These are phyloP conservation scores for Termitomyces sp. DNA, from an alignment of 768 basidiomycete genomes.

Conservation along the genomic window DNA sequence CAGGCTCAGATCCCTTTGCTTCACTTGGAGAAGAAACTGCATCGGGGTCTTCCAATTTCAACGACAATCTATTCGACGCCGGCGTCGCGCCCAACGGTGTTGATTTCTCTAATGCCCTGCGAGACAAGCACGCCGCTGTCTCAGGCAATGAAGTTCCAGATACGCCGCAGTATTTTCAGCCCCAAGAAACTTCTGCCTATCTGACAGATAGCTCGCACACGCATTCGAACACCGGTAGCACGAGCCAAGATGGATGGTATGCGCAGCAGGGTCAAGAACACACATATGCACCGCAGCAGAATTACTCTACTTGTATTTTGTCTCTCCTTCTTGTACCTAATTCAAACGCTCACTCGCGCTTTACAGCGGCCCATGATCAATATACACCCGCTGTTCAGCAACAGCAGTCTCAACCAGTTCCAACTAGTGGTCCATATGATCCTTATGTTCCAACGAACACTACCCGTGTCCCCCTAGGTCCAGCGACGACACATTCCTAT, in stretches of 20 bases:
- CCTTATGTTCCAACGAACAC: conserved; percentile 29
- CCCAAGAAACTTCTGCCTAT: conserved; percentile 10
- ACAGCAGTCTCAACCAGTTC: conserved; percentile 1
- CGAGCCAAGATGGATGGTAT: conserved; percentile 25
- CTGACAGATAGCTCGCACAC: conserved; percentile 5
- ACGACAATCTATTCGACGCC: conserved; percentile 14
- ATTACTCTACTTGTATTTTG: conserved; percentile 6
- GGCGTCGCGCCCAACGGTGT: conserved; percentile 8
- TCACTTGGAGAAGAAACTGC: conserved; percentile 36
- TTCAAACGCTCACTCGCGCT: background rate
- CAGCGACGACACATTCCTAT: conserved; percentile 14
- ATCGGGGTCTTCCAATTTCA: conserved; percentile 17
- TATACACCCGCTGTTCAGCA: conserved; percentile 7
- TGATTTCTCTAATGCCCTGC: conserved; percentile 5
- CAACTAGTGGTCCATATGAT: conserved; percentile 20
- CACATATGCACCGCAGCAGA: conserved; percentile 18
- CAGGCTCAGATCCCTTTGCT: conserved; percentile 60
- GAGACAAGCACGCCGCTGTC: background rate
- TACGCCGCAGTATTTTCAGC: conserved; percentile 16
- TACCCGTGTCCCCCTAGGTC: conserved; percentile 11
- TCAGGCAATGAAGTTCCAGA: conserved; percentile 6
- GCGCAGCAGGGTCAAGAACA: conserved; percentile 22
- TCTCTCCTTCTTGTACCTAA: background rate
- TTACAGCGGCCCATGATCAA: conserved; percentile 7
- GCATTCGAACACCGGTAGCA: conserved; percentile 1